Percentiles rank a stretch among this genome's conserved stretches.
phyloP scores from a whole-genome alignment of 805 yeast genomes.

The Suhomyces sp. region DNA sequence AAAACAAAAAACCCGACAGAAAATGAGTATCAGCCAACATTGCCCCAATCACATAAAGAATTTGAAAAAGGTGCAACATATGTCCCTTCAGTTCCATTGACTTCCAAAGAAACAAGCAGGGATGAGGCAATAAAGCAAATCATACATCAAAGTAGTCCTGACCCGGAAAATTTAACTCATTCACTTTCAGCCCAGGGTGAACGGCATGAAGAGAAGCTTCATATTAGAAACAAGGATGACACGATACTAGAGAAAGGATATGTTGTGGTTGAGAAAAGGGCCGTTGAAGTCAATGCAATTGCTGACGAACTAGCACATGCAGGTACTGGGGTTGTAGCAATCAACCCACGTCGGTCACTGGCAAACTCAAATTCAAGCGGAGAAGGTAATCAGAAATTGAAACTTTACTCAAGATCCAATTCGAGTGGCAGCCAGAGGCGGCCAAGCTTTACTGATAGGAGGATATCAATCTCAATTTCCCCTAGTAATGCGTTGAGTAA shows the following conservation, averaged over 20 bases:
- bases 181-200: conserved; percentile 16
- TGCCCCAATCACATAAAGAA: conserved; percentile 3
- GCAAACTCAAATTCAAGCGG: conserved; percentile 21
- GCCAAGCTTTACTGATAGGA: conserved; percentile 62
- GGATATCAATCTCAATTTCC: conserved; percentile 65
- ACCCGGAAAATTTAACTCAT: conserved; percentile 31
- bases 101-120: conserved; percentile 10
- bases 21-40: conserved; percentile 1
- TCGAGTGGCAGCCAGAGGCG: conserved; percentile 54
- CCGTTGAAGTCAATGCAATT: conserved; percentile 91
- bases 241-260: conserved; percentile 74
- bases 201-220: conserved; percentile 1
- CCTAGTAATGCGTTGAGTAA: conserved; percentile 88
- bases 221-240: conserved; percentile 34
- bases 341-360: conserved; percentile 28
- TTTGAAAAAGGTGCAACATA: not conserved
- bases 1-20: conserved; percentile 5
- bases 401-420: conserved; percentile 45
- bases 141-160: conserved; percentile 45
- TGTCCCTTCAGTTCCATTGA: not conserved
- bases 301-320: conserved; percentile 87
- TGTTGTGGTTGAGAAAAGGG: conserved; percentile 91
- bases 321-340: conserved; percentile 51
- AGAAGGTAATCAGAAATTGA: conserved; percentile 16
- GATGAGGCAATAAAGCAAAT: conserved; percentile 49